Evolutionary conservation across 306 rosid genomes (phyloP).

Genomic region (Lagenaria siceraria): DNA sequence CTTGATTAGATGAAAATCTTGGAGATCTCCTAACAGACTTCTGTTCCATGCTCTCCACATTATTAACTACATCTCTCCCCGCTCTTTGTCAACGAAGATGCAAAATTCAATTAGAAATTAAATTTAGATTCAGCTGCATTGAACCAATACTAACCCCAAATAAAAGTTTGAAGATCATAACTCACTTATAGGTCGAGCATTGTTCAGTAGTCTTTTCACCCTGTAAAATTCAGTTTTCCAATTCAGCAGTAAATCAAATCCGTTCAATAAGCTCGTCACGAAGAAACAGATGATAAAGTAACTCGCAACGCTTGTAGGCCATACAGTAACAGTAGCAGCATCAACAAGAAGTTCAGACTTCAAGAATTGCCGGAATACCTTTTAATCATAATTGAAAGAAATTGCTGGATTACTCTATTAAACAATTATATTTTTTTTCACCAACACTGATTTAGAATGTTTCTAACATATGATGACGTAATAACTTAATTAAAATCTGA

Average conservation of each 20-base stretch:
- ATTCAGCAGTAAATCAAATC: constrained; percentile 10
- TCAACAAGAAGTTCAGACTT: constrained; percentile 4
- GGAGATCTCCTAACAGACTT: constrained; percentile 24
- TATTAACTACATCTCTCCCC: constrained; percentile 6
- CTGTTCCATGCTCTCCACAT: constrained; percentile 10
- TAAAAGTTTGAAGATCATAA: constrained; percentile 15
- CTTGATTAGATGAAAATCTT: constrained; percentile 14
- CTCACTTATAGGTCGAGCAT: constrained; percentile 39
- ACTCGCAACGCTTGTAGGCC: not conserved
- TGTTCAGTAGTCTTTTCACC: constrained; percentile 19
- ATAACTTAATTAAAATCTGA: not conserved
- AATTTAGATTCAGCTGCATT: constrained; percentile 10
- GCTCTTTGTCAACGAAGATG: constrained; percentile 25
- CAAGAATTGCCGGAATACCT: not conserved
- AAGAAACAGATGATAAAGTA: constrained; percentile 1
- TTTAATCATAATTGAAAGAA: not conserved
- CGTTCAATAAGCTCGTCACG: not conserved
- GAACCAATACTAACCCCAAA: not conserved
- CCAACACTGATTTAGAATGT: not conserved
- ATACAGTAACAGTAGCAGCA: not conserved
- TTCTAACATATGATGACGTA: not conserved
- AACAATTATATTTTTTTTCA: not conserved
- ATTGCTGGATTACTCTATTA: not conserved
- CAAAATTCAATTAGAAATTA: constrained; percentile 10
- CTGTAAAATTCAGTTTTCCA: constrained; percentile 37